phyloP scores from a whole-genome alignment of 164 flowering plant genomes.

The Stephania cephalantha region DNA sequence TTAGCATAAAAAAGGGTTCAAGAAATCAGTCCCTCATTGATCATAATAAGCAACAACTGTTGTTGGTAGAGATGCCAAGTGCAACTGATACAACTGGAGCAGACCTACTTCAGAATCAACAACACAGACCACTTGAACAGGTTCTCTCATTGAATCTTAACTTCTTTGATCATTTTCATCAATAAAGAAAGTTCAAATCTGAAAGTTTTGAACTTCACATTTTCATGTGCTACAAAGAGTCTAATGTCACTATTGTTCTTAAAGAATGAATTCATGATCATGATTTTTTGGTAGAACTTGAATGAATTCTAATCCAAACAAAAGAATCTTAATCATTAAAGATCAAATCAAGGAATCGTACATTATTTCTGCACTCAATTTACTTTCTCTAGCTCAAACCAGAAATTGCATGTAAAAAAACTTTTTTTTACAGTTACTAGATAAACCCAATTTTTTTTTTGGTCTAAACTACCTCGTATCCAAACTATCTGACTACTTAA shows the following conservation, averaged over 20 bases:
- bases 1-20: slow-evolving; percentile 44
- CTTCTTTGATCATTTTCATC: slow-evolving; percentile 5
- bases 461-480: too few relatives aligned
- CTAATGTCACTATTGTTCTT: background rate
- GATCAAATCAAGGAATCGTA: background rate
- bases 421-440: background rate
- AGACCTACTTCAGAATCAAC: slow-evolving; percentile 30
- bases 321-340: too few relatives aligned
- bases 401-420: background rate
- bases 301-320: too few relatives aligned
- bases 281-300: too few relatives aligned
- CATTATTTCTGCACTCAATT: background rate
- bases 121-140: slow-evolving; percentile 50
- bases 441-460: too few relatives aligned
- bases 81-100: slow-evolving; percentile 31
- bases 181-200: slow-evolving; percentile 2
- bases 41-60: slow-evolving; percentile 35
- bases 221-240: background rate
- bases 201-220: slow-evolving; percentile 27
- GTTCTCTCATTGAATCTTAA: slow-evolving; percentile 17
- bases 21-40: slow-evolving; percentile 33
- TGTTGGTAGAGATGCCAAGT: slow-evolving; percentile 33
- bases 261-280: too few relatives aligned
- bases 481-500: too few relatives aligned
- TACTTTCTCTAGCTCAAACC: background rate